Evolutionary conservation across 2,329 filamentous ascomycete genomes (phyloP), one percentile per base, ranked within the genome.

Genomic region (Thermochaetoides dissita): DNA sequence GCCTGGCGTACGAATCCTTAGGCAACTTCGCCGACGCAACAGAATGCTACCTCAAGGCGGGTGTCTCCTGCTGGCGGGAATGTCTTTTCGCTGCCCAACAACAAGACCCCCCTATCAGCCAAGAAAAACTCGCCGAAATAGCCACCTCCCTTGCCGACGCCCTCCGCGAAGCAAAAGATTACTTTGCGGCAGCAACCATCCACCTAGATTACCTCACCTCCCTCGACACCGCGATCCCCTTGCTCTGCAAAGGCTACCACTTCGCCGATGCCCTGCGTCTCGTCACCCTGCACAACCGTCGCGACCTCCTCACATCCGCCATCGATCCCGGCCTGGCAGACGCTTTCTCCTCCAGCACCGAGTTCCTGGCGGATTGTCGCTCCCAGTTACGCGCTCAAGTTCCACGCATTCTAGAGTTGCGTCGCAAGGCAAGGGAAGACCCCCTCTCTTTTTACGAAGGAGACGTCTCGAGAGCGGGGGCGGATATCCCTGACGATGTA

Each of bases 321-420:
- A 71, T 98, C 10, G 89, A 98, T 57, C 62, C 73, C 0, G 84
- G 83, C 1, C 76, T 98, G 6, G 74, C 79, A 4, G 89, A 96
- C 44, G 79, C 84, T 2, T 79, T 91, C 43, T 81, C 82, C 17
- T 77, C 75, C 41, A 88, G 81, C 54, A 94, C 87, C 1, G 91
- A 96, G 58, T 79, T 96, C 46, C 75, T 98, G 8, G 86, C 91
- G 1, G 91, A 98, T 59, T 96, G 89, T 73, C 86, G 85, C 59
- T 70, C 70, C 0, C 91, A 98, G 59, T 71, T 96, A 3, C 68
- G 70, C 37, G 83, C 86, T 0, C 91, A 98, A 57, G 76, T 94
- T 0, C 87, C 89, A 0, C 81, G 91, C 11, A 78, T 98, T 48
- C 69, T 71, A 6, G 89, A 95, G 57, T 72, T 98, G 28, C 79